phyloP scores from a whole-genome alignment of 1,139 yeast genomes.

The Candida sp. region DNA sequence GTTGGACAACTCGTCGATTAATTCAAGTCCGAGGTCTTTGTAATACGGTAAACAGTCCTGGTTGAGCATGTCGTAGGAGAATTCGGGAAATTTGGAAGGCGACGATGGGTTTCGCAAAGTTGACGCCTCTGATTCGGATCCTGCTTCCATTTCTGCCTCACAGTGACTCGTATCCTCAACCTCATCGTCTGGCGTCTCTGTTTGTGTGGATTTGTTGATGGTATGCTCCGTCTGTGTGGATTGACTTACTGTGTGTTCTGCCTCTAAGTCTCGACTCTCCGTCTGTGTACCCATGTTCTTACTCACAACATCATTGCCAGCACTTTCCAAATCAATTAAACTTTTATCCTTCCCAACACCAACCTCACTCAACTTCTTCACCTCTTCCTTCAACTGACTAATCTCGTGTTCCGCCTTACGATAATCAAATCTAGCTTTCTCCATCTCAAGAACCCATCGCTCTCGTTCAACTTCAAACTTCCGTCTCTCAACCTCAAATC shows the following conservation, averaged over 20 bases:
- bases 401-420: not conserved
- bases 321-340: not conserved
- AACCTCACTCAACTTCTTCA: not conserved
- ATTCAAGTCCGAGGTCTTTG: conserved; percentile 2
- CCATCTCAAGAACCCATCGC: not conserved
- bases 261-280: too few species aligned
- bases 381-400: not conserved
- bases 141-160: not conserved
- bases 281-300: too few species aligned
- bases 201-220: too few species aligned
- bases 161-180: not conserved
- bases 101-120: too few species aligned
- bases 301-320: not conserved
- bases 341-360: not conserved
- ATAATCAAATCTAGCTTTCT: not conserved
- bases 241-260: too few species aligned
- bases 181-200: too few species aligned
- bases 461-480: not conserved
- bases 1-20: conserved; percentile 5
- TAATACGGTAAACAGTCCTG: not conserved
- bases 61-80: not conserved
- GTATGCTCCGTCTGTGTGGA: too few species aligned
- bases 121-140: too few species aligned
- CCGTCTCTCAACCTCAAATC: not conserved
- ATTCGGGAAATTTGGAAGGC: not conserved